These are phyloP conservation scores for Aspergillus transmontanensis DNA, from an alignment of 2,329 filamentous ascomycete genomes.

Conservation along the genomic window DNA sequence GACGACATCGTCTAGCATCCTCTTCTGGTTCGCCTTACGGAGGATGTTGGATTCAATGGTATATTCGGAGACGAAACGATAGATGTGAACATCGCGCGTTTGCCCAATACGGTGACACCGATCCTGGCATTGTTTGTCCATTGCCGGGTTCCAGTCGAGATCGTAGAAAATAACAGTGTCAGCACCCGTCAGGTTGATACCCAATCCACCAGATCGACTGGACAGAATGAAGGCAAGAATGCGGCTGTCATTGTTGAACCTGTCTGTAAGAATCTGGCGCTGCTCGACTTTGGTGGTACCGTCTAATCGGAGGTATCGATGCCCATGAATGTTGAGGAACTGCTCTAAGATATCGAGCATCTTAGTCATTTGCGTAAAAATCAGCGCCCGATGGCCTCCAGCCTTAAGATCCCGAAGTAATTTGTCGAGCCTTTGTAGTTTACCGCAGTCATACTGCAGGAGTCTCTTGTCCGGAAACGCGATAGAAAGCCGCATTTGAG, in stretches of 20 bases:
- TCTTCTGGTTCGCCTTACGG: slow-evolving; percentile 94
- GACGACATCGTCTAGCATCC: slow-evolving; percentile 95
- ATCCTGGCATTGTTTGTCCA: slow-evolving; percentile 99
- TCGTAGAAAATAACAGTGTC: slow-evolving; percentile 99
- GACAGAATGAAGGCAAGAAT: slow-evolving; percentile 96
- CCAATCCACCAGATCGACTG: slow-evolving; percentile 88
- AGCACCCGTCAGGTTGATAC: slow-evolving; percentile 94
- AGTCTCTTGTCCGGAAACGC: slow-evolving; percentile 95
- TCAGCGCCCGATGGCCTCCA: slow-evolving; percentile 88
- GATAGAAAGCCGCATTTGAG: slow-evolving; percentile 88
- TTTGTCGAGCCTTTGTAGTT: slow-evolving; percentile 85
- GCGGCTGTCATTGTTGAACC: slow-evolving; percentile 92
- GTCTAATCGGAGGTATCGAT: slow-evolving; percentile 94
- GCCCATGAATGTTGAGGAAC: slow-evolving; percentile 95
- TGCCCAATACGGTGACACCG: slow-evolving; percentile 96
- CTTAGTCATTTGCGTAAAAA: slow-evolving; percentile 99
- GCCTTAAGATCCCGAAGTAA: slow-evolving; percentile 84
- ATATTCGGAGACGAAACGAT: slow-evolving; percentile 87
- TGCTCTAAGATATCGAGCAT: slow-evolving; percentile 96
- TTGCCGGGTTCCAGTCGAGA: slow-evolving; percentile 98
- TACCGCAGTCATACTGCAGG: slow-evolving; percentile 97
- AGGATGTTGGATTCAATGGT: slow-evolving; percentile 98
- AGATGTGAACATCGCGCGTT: slow-evolving; percentile 96
- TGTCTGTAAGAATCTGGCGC: slow-evolving; percentile 89
- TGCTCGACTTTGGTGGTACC: slow-evolving; percentile 97